Evolutionary conservation across 768 basidiomycete species (phyloP), one percentile per base, ranked within the genome.

Genomic region (Russula compacta): DNA sequence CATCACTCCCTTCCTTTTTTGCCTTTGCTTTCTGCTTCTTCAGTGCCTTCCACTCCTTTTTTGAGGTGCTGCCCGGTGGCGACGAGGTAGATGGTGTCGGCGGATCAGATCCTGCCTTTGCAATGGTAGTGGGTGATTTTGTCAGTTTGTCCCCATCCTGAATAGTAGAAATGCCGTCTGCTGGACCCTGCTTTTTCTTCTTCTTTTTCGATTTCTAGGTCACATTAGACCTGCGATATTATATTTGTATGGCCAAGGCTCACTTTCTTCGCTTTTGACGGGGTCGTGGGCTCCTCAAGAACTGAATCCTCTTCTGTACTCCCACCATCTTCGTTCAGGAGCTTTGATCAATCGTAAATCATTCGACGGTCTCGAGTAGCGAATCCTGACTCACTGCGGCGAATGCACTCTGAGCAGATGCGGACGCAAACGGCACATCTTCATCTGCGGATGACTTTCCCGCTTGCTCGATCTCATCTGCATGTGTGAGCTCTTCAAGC

Each of bases 401-500:
- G 53, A 66, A 66, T 19, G 54, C 57, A 42, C 59, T 55, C 46
- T 48, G 58, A 49, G n/a, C 49, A 10, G 52, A 43, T 38, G 38
- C 40, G 24, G 44, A 33, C 12, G 40, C 38, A 29, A 36, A 52
- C 39, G 66, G 71, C 57, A 66, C 66, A 36, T 60, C 66, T 47
- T 56, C 67, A 59, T 35, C 67, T 56, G 66, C 55, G 42, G 61
- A 48, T 44, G 29, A 69, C 61, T 56, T 43, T 66, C 40, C 79
- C 77, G 33, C 80, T 78, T 65, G 55, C 12, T 60, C 61, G 8
- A 72, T 64, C 29, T 71, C 72, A 43, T 74, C 74, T 42, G 86
- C 77, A 1, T 82, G 79, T 39, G 82, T 78, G 2, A 95, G 81
- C 65, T 95, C 90, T 61, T 93, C 90, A 24, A 84, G 78, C 68